Base-by-base conservation (phyloP, 1,139 yeast species). In the Torulaspora globosa region DNA sequence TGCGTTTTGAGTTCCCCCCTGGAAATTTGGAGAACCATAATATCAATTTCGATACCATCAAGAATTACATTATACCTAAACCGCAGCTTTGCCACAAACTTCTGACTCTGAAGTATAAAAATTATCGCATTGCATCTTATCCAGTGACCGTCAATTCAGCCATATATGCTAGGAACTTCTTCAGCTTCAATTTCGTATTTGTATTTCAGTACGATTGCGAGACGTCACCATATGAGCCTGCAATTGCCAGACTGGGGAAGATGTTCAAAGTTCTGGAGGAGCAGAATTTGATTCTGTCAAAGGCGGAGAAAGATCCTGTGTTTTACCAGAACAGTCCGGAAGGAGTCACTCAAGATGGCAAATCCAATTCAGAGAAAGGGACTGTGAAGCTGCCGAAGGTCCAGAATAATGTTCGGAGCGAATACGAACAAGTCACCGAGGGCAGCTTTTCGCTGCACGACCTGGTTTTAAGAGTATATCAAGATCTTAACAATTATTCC, bases 211-310 rank as follows among this genome's bases (percentile, higher is more conserved):
- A 84, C 59, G 82, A 82, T 44, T 80, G 87, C 44, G 95, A 89
- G 56, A 79, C 90, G 0, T 77, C 85, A 1, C 92, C 95, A 0
- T 92, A 87, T 65, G 96, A 90, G 58, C 80, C 90, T 27, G 86
- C 94, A 3, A 83, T 92, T 30, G 76, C 81, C 43, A 74, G 97
- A 45, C 75, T 92, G 51, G 97, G 96, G 0, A 79, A 79, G 51
- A 86, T 90, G 95, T 87, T 94, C 58, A 79, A 81, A 58, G 95
- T 90, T 0, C 69, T 92, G 43, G 98, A 92, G 59, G 97, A 89
- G 57, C 98, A 92, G 62, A 82, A 81, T 49, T 87, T 80, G 57
- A 70, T 86, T 43, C 67, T 92, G 38, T 86, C 96, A 8, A 77
- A 75, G 46, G 65, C 70, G 11, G 70, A 69, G 39, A 57, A 59